Evolutionary conservation across 441 rosid species (phyloP), one percentile per base, ranked within the genome.

Genomic region (Brassica hybrid): DNA sequence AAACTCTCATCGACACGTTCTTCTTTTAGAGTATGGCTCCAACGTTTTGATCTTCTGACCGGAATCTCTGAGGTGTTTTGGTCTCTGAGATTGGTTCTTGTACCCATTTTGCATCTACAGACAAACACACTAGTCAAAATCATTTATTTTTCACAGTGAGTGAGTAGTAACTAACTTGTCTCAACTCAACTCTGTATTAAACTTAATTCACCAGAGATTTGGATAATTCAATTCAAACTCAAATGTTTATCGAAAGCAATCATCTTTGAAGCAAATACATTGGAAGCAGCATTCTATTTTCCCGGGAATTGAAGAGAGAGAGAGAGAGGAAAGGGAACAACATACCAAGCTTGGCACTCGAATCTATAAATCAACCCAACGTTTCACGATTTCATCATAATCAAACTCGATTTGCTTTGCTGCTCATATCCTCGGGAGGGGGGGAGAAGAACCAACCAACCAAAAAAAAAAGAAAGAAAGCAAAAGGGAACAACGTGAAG

Each of bases 21-120:
- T 63, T 66, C 41, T 25, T 68, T 74, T 48, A 7, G 80, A 23
- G 30, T 71, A 63, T 79, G 77, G 71, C 79, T 82, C 2, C 76
- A 75, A 52, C 4, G 58, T 52, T 52, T 52, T 16, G 58, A 16
- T 16, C 19, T 52, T n/a, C 18, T 50, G 6, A 50, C 8, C 18
- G 56, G 18, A 50, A 43, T 65, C 71, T 84, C 72, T 41, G 72
- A 65, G 34, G n/a, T 7, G 7, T 48, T 76, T 43, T 65, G 85
- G 21, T 62, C 75, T 43, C 72, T 62, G 41, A 57, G 43, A 41
- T 80, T 58, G 8, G 1, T 62, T 72, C 78, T 68, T 72, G 48
- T 7, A 67, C 14, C 77, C 77, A 80, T 54, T 38, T 75, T 65
- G 59, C 59, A 54, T 52, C 58, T 54, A 54, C 59, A 54, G 11